Base-by-base conservation (phyloP, 345 rosid species). In the Eucalyptus lansdowneana region DNA sequence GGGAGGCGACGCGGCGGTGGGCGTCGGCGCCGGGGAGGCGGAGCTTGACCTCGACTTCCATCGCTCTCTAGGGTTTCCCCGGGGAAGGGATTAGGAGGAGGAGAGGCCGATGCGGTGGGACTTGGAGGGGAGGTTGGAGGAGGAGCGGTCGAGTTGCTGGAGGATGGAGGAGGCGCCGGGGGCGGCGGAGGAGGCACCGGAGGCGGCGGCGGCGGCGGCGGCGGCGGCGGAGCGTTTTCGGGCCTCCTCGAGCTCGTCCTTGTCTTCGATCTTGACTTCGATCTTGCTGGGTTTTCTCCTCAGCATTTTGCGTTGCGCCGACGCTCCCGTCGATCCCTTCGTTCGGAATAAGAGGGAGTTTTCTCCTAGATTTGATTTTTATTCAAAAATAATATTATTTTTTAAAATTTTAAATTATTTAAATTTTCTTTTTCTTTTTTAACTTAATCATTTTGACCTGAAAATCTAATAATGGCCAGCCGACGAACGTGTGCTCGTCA, bases 11-110 rank as follows among this genome's bases (percentile, higher is more conserved):
- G 62, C 91, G 94, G 87, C 89, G 86, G 92, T 94, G 93, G 86
- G 95, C 89, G 27, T 91, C 88, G 81, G 92, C 90, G 69, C 95
- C 92, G 42, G 90, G 93, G 72, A 96, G 94, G 53, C 96, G 94
- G 72, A 96, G 93, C 93, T 96, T 96, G 88, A 97, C 95, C 80
- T 97, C 99, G 72, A 97, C 97, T 91, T 97, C 98, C 99, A 97
- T 97, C 65, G 7, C n/a, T 0, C 25, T 34, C 11, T 51, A 40
- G 54, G 47, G 54, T n/a, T 88, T 29, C 42, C 60, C 60, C 9
- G 56, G 56, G 56, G 22, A 12, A 42, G 45, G n/a, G 85, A 25
- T 25, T 1, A 50, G 40, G 65, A 47, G 34, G 65, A 16, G 47
- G 94, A 92, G 89, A 96, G 97, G 65, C 98, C 99, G 92, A 95